Conservation (phyloP, 176 grass and related monocot genomes). For the Thalia dealbata region DNA sequence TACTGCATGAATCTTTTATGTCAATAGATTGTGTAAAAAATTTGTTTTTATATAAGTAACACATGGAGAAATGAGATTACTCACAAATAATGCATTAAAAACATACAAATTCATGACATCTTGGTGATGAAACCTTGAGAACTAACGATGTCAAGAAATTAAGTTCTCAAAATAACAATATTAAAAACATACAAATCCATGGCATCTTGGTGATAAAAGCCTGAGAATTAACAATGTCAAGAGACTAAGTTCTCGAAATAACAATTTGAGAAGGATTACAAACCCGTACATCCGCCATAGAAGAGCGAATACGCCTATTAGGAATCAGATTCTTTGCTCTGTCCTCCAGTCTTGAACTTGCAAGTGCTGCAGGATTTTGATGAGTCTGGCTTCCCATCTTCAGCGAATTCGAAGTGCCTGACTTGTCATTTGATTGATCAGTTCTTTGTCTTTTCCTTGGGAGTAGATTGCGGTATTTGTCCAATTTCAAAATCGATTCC, state of each 20-base stretch:
- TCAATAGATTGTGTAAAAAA: too few species aligned
- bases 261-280: conserved; percentile 27
- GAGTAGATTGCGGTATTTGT: conserved; percentile 50
- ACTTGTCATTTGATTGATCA: conserved; percentile 29
- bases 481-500: conserved; percentile 49
- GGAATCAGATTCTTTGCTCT: conserved; percentile 40
- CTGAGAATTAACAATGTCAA: background rate
- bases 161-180: conserved; percentile 3
- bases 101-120: background rate
- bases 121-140: background rate
- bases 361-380: conserved; percentile 27
- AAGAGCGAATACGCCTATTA: conserved; percentile 68
- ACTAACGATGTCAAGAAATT: background rate
- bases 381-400: conserved; percentile 37
- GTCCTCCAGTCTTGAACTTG: conserved; percentile 40
- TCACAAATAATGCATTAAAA: background rate
- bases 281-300: conserved; percentile 55
- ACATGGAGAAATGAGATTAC: too few species aligned
- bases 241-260: background rate
- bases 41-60: too few species aligned
- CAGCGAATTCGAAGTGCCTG: conserved; percentile 23
- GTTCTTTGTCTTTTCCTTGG: conserved; percentile 54
- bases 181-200: conserved; percentile 39
- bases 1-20: too few species aligned
- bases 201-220: too few species aligned